Evolutionary conservation across 225 moss, liverwort and hornwort species (phyloP).

Genomic region (Polytrichum formosum): DNA sequence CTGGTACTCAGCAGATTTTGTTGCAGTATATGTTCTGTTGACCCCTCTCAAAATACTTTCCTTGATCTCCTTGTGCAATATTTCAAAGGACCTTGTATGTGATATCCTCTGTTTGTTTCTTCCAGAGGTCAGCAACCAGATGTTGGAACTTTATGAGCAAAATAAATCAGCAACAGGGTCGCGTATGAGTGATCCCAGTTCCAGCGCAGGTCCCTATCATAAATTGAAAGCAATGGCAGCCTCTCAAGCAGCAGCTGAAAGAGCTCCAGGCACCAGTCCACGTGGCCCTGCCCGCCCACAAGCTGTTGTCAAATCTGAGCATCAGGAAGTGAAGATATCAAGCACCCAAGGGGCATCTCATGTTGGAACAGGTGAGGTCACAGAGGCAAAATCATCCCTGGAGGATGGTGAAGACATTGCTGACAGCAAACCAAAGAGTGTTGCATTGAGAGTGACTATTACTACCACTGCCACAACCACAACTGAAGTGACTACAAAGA

Average conservation of each 20-base stretch:
- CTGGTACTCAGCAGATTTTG: not conserved
- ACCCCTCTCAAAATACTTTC: not conserved
- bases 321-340: slow-evolving; percentile 19
- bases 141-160: slow-evolving; percentile 94
- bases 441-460: not conserved
- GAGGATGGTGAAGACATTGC: slow-evolving; percentile 36
- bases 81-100: not conserved
- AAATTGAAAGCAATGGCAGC: slow-evolving; percentile 7
- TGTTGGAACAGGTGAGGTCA: slow-evolving; percentile 21
- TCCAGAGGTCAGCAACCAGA: slow-evolving; percentile 97
- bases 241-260: slow-evolving; percentile 6
- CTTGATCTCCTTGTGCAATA: no score
- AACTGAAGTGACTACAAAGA: not conserved
- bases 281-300: slow-evolving; percentile 13
- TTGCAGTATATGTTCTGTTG: not conserved
- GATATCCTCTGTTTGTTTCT: slow-evolving; percentile 3
- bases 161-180: slow-evolving; percentile 68
- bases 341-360: slow-evolving; percentile 2
- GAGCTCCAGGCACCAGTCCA: slow-evolving; percentile 2
- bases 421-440: slow-evolving; percentile 15
- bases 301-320: slow-evolving; percentile 25
- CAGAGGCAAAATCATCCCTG: slow-evolving; percentile 22
- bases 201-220: slow-evolving; percentile 33
- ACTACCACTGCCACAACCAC: not conserved
- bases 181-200: slow-evolving; percentile 59